Evolutionary conservation across 2,329 filamentous ascomycete species (phyloP).

Genomic region (Verticillium nubilum): DNA sequence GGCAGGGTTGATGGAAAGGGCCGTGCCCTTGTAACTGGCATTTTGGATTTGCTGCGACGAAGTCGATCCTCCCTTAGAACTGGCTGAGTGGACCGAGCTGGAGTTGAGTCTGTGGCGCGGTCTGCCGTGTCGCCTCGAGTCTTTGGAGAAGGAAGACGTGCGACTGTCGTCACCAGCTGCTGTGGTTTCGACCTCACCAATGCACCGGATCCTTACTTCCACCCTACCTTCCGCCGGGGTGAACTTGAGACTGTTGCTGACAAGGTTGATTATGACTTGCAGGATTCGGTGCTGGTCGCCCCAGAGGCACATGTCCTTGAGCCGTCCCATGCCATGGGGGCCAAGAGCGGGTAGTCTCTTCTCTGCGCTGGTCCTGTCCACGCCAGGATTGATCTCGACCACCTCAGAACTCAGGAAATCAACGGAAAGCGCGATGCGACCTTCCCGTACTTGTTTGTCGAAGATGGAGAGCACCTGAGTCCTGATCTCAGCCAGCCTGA

Average conservation of each 20-base stretch:
- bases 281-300: conserved; percentile 89
- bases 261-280: conserved; percentile 89
- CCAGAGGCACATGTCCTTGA: conserved; percentile 85
- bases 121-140: conserved; percentile 35
- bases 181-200: conserved; percentile 50
- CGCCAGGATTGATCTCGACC: conserved; percentile 16
- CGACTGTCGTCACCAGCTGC: conserved; percentile 38
- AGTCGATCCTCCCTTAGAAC: conserved; percentile 32
- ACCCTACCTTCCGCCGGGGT: conserved; percentile 74
- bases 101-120: conserved; percentile 40
- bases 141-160: conserved; percentile 46
- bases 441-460: conserved; percentile 81
- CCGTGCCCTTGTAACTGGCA: conserved; percentile 36
- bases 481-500: conserved; percentile 75
- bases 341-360: conserved; percentile 52
- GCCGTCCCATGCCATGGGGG: conserved; percentile 58
- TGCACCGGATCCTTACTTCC: conserved; percentile 67
- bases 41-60: conserved; percentile 1
- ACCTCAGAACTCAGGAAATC: conserved; percentile 57
- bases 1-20: conserved; percentile 57
- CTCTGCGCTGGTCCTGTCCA: conserved; percentile 14
- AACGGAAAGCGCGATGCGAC: conserved; percentile 67
- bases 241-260: conserved; percentile 90
- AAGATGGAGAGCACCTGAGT: conserved; percentile 83
- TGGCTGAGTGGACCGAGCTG: conserved; percentile 44